phyloP scores from a whole-genome alignment of 2,329 filamentous ascomycete genomes.

The Phaeosphaeriaceae sp. region DNA sequence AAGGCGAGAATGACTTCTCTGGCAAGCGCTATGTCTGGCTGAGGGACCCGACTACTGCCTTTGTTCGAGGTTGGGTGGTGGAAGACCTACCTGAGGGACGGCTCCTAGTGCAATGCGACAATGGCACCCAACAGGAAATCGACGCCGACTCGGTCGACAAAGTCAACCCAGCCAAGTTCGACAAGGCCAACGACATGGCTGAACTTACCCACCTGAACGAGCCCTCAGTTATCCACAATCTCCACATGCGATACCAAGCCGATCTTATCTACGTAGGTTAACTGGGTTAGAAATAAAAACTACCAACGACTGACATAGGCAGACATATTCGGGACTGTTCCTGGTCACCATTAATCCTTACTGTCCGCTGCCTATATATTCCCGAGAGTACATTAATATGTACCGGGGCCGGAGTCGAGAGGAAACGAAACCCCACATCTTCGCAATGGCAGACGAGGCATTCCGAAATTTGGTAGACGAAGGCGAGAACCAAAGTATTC shows the following conservation, averaged over 20 bases:
- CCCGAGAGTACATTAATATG: conserved; percentile 96
- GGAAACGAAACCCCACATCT: conserved; percentile 96
- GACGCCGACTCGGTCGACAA: conserved; percentile 91
- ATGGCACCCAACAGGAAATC: conserved; percentile 92
- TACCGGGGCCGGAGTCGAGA: conserved; percentile 91
- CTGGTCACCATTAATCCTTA: conserved; percentile 98
- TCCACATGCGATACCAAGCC: conserved; percentile 91
- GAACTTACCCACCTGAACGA: conserved; percentile 98
- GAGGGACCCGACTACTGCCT: conserved; percentile 83
- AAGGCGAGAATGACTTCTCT: conserved; percentile 98
- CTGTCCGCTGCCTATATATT: conserved; percentile 92
- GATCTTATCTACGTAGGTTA: conserved; percentile 83
- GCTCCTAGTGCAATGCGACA: conserved; percentile 89
- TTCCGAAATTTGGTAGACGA: conserved; percentile 96
- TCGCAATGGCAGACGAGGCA: conserved; percentile 94
- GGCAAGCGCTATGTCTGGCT: conserved; percentile 99
- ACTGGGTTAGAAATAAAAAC: background rate
- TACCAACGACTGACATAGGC: conserved; percentile 6
- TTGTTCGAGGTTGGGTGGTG: conserved; percentile 90
- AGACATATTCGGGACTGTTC: conserved; percentile 97
- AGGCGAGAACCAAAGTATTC: conserved; percentile 93
- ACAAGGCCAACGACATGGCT: conserved; percentile 99
- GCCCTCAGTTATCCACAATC: conserved; percentile 95
- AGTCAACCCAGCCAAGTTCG: conserved; percentile 98
- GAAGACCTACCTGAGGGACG: conserved; percentile 74